Percentiles rank a stretch among this genome's conserved stretches.
Conservation (phyloP, 2,329 filamentous ascomycete species). For the Pyrenochaeta sp. region DNA sequence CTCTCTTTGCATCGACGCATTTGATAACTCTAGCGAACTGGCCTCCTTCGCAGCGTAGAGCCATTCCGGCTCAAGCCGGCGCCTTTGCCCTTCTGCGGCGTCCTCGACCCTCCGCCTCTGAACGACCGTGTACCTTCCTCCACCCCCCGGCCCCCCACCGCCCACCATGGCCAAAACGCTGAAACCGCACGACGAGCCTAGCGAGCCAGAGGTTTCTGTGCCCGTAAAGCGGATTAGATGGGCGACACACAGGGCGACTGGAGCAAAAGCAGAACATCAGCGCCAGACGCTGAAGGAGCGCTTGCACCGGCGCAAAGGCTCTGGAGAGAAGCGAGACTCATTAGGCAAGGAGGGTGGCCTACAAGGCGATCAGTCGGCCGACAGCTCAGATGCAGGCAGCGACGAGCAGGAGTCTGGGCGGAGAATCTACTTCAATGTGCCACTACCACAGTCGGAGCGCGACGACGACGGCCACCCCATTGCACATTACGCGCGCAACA, state of each 20-base stretch:
- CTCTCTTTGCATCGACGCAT: constrained; percentile 7
- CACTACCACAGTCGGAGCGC: constrained; percentile 75
- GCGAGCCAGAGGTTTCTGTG: constrained; percentile 63
- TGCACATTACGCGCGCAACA: constrained; percentile 82
- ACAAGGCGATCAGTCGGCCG: constrained; percentile 54
- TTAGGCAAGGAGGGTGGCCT: constrained; percentile 47
- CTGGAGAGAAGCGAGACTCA: constrained; percentile 69
- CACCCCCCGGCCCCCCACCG: background rate
- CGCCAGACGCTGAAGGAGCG: constrained; percentile 83
- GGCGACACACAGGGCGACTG: constrained; percentile 89
- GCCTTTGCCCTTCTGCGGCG: constrained; percentile 32
- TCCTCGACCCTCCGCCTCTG: constrained; percentile 27
- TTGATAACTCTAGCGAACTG: constrained; percentile 34
- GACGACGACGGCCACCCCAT: constrained; percentile 82
- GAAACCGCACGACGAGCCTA: constrained; percentile 32
- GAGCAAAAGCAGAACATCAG: constrained; percentile 79
- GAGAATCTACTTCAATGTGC: constrained; percentile 84
- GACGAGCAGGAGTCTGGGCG: constrained; percentile 54
- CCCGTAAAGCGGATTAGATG: constrained; percentile 85
- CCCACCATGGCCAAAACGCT: constrained; percentile 22
- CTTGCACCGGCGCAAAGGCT: constrained; percentile 68
- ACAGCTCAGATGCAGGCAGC: constrained; percentile 51
- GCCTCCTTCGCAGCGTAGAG: constrained; percentile 39
- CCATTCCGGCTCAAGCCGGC: constrained; percentile 51
- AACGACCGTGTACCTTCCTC: constrained; percentile 11